Percentiles rank a stretch among this genome's conserved stretches.
Evolutionary conservation across 2,329 filamentous ascomycete species (phyloP).

Genomic region (Cytospora paraplurivora): DNA sequence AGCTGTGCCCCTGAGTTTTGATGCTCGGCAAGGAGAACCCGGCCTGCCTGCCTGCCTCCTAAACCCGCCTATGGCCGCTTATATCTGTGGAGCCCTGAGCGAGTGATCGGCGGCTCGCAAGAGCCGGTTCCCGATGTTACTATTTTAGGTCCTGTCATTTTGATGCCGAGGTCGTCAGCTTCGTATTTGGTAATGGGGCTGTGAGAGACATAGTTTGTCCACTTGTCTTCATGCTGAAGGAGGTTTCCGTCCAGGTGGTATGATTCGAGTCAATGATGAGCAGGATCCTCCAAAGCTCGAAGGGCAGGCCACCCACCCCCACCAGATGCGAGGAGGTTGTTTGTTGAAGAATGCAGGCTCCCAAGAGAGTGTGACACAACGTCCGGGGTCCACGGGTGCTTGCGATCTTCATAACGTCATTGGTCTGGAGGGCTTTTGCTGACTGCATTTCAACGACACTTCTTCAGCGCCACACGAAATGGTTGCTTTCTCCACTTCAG

Average conservation of each 20-base stretch:
- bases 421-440: neutral
- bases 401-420: neutral
- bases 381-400: no score
- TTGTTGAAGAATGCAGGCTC: neutral
- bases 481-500: neutral
- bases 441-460: neutral
- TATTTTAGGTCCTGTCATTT: neutral
- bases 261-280: neutral
- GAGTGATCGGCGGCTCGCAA: neutral
- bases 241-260: neutral
- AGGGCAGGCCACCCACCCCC: neutral
- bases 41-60: neutral
- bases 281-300: neutral
- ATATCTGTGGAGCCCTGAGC: neutral
- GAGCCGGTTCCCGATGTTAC: neutral
- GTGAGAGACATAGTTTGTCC: neutral
- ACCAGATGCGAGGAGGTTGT: neutral
- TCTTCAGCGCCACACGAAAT: neutral
- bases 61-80: neutral
- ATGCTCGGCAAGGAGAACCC: neutral
- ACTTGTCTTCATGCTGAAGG: neutral
- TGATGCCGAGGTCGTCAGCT: neutral
- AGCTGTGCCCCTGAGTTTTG: neutral
- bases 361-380: neutral
- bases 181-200: neutral